phyloP scores from a whole-genome alignment of 225 moss, liverwort and hornwort species.

The Pseudisothecium myosuroides region DNA sequence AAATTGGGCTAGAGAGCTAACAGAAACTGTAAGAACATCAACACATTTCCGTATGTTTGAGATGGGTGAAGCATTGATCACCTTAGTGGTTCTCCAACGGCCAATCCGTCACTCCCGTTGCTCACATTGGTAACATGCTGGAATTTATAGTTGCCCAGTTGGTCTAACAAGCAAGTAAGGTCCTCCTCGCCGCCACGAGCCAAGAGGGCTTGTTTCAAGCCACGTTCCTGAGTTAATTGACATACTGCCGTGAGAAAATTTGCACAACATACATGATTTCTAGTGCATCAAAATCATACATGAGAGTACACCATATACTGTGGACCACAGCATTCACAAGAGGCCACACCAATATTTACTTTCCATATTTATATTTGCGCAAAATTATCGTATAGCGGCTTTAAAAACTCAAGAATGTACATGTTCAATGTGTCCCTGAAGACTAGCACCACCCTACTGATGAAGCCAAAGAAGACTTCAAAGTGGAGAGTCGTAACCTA shows the following conservation, averaged over 20 bases:
- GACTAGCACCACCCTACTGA: neutral
- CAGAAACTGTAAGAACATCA: neutral
- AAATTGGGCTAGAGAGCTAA: neutral
- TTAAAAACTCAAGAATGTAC: neutral
- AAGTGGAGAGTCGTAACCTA: neutral
- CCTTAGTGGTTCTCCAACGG: conserved; percentile 40
- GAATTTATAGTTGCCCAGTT: conserved; percentile 70
- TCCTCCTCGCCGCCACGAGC: conserved; percentile 59
- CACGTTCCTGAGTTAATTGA: conserved; percentile 38
- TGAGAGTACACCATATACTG: neutral
- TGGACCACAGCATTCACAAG: neutral
- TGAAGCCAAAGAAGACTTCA: neutral
- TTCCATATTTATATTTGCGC: neutral
- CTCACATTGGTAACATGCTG: conserved; percentile 33
- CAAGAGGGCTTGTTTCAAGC: conserved; percentile 57
- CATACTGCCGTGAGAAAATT: neutral
- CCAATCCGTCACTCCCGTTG: conserved; percentile 2
- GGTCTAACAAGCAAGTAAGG: conserved; percentile 53
- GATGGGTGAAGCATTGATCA: neutral
- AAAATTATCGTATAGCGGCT: neutral
- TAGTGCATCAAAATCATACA: neutral
- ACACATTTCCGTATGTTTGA: neutral
- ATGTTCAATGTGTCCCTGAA: neutral
- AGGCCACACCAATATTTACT: neutral
- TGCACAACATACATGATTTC: neutral